phyloP scores from a whole-genome alignment of 139 green algal species.

The Coelastrella sp. region DNA sequence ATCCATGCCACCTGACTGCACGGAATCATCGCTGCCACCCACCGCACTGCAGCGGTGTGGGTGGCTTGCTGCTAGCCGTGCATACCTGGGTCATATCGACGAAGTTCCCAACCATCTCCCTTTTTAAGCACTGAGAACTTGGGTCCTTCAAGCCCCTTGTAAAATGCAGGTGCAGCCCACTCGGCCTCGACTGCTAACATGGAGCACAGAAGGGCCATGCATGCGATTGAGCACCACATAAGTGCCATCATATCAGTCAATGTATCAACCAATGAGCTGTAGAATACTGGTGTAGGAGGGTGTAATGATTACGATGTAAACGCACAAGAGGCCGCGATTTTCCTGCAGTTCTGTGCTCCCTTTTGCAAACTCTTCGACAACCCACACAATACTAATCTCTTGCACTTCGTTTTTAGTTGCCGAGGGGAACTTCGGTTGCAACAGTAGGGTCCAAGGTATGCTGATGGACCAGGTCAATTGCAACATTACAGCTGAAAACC shows the following conservation, averaged over 20 bases:
- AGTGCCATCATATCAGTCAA: background rate
- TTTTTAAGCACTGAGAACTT: conserved; percentile 29
- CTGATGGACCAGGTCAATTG: no score
- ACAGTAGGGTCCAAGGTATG: background rate
- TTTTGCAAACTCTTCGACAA: no score
- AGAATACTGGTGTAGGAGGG: no score
- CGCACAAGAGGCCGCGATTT: background rate
- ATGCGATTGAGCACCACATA: background rate
- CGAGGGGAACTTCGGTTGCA: background rate
- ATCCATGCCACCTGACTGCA: background rate
- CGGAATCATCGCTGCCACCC: background rate
- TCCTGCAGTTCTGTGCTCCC: no score
- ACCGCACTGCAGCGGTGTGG: background rate
- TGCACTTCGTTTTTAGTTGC: background rate
- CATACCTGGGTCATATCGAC: conserved; percentile 33
- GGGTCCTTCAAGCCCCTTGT: conserved; percentile 31
- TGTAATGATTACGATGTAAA: background rate
- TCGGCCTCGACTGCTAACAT: background rate
- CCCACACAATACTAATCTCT: background rate
- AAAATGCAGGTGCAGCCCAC: conserved; percentile 26
- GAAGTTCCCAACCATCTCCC: conserved; percentile 2
- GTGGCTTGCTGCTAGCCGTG: background rate
- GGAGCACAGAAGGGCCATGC: background rate
- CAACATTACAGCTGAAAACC: no score
- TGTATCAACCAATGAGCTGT: background rate